Conservation (phyloP, 768 basidiomycete genomes). For the Tylopilus vinaceipallidus region DNA sequence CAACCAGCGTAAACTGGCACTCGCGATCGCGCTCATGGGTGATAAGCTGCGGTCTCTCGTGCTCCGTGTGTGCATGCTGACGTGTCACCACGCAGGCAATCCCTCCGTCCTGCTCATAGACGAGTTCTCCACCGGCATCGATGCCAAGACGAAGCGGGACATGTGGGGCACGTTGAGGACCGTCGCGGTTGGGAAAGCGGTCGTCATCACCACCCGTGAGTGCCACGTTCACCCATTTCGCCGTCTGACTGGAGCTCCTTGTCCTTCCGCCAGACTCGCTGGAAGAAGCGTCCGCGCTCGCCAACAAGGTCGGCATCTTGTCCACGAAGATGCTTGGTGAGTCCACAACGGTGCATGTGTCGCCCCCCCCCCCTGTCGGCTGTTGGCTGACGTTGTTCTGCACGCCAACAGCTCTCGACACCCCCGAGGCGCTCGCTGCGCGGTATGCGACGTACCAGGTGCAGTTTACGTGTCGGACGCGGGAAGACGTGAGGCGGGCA, state of each 20-base stretch:
- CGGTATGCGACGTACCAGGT: conserved; percentile 79
- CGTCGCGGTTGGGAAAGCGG: conserved; percentile 64
- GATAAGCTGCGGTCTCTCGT: conserved; percentile 2
- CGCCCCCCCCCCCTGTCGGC: not conserved
- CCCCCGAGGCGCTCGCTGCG: conserved; percentile 57
- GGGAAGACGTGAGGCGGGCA: conserved; percentile 57
- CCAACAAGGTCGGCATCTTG: conserved; percentile 76
- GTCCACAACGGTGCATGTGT: conserved; percentile 16
- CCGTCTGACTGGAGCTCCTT: not conserved
- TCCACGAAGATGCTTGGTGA: conserved; percentile 67
- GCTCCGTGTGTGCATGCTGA: not conserved
- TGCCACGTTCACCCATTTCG: conserved; percentile 1
- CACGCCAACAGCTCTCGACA: conserved; percentile 57
- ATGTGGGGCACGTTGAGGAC: conserved; percentile 76
- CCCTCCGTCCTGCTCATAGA: conserved; percentile 78
- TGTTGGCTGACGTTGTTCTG: too few relatives aligned
- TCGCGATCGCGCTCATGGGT: conserved; percentile 80
- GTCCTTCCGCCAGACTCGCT: conserved; percentile 65
- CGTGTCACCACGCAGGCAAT: conserved; percentile 47
- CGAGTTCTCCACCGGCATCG: conserved; percentile 81
- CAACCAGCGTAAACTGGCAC: conserved; percentile 72
- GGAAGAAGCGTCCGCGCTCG: conserved; percentile 80
- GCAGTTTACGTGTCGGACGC: conserved; percentile 65
- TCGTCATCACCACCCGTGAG: conserved; percentile 71
- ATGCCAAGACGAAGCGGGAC: conserved; percentile 79